These are phyloP conservation scores for Akanthomyces uredinophilus DNA, from an alignment of 2,329 filamentous ascomycete genomes.

Conservation along the genomic window DNA sequence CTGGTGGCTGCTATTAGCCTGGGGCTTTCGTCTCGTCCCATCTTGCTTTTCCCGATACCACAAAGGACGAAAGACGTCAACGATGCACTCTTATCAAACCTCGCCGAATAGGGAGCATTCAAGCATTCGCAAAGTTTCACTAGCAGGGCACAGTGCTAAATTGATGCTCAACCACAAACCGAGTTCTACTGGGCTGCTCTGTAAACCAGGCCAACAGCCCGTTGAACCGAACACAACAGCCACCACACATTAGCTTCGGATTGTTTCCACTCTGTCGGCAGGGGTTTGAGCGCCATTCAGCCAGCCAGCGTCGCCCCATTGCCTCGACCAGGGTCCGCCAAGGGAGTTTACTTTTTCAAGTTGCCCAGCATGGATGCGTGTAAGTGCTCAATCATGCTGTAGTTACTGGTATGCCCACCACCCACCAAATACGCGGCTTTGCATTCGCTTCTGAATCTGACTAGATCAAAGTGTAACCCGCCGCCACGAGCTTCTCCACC, in stretches of 20 bases:
- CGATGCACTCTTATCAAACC: not conserved
- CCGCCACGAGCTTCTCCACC: not conserved
- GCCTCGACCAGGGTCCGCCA: conserved; percentile 1
- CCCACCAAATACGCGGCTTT: not conserved
- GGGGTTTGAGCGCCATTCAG: not conserved
- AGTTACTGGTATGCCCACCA: not conserved
- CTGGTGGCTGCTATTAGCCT: not conserved
- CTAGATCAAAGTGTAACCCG: not conserved
- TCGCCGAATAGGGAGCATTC: no score
- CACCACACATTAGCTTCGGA: not conserved
- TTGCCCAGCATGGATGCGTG: not conserved
- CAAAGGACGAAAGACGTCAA: not conserved
- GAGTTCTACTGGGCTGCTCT: not conserved
- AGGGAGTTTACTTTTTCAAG: not conserved
- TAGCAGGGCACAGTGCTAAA: not conserved
- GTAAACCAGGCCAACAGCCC: not conserved
- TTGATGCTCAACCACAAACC: not conserved
- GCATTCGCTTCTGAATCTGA: not conserved
- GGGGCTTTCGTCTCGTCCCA: not conserved
- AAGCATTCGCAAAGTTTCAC: not conserved
- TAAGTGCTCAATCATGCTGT: not conserved
- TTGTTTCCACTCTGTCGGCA: conserved; percentile 1
- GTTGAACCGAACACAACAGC: not conserved
- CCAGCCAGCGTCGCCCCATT: not conserved
- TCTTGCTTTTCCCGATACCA: not conserved